phyloP scores from a whole-genome alignment of 2,329 filamentous ascomycete species.

The Trichoderma atrobrunneum region DNA sequence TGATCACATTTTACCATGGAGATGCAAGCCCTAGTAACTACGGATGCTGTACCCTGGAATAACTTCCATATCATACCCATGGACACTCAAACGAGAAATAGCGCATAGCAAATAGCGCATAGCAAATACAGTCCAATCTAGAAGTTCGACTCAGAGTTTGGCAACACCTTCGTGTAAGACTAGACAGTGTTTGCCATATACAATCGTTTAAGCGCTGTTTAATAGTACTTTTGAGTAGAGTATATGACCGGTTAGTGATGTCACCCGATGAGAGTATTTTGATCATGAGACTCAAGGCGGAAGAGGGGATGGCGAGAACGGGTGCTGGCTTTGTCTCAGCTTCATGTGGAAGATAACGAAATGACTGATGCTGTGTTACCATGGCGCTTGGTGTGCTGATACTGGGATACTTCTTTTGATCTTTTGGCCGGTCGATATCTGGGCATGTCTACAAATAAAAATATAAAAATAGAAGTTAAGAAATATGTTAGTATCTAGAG shows the following conservation, averaged over 20 bases:
- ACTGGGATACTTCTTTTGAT: background rate
- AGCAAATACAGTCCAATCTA: background rate
- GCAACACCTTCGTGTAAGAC: background rate
- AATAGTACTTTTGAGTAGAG: background rate
- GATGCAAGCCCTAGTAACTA: background rate
- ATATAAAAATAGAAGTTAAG: background rate
- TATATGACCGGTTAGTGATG: background rate
- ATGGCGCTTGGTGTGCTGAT: background rate
- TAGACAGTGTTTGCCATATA: background rate
- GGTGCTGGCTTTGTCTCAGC: background rate
- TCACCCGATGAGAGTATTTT: background rate
- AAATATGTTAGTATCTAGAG: background rate
- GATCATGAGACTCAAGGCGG: background rate
- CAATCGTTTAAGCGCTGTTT: background rate
- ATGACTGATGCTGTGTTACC: background rate
- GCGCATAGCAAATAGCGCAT: background rate
- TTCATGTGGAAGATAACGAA: background rate
- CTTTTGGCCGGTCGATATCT: background rate
- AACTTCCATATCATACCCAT: rapidly evolving
- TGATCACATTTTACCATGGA: background rate
- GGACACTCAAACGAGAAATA: background rate
- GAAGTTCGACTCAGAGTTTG: background rate
- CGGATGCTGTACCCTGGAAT: background rate
- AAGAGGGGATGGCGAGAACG: background rate
- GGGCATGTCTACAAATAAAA: background rate